Conservation (phyloP, 225 moss, liverwort and hornwort genomes). For the Asterella californica region DNA sequence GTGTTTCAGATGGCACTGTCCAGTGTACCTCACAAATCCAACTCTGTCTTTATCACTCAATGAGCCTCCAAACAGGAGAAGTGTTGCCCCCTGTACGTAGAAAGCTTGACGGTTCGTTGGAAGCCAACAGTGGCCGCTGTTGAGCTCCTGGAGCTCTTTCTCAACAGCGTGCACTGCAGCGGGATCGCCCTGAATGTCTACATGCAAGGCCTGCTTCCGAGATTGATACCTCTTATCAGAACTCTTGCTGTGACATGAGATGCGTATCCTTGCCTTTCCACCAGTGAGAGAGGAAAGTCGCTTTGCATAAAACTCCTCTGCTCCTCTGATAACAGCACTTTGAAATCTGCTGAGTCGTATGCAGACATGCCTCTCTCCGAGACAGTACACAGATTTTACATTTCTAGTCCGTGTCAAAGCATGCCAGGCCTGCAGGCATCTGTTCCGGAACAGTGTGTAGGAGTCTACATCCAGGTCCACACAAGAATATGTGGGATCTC, state of each 20-base stretch:
- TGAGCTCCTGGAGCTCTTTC: conserved; percentile 20
- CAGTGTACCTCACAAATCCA: conserved; percentile 23
- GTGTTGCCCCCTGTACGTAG: conserved; percentile 29
- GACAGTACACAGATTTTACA: conserved; percentile 20
- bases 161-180: conserved; percentile 14
- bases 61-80: conserved; percentile 32
- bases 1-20: conserved; percentile 28
- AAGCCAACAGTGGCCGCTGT: conserved; percentile 20
- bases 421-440: conserved; percentile 36
- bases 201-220: neutral
- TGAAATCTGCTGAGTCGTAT: conserved; percentile 30
- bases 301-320: conserved; percentile 25
- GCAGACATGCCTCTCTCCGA: conserved; percentile 19
- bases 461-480: conserved; percentile 11
- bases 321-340: conserved; percentile 23
- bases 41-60: conserved; percentile 26
- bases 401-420: conserved; percentile 22
- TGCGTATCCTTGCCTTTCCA: conserved; percentile 29
- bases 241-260: neutral
- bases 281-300: conserved; percentile 12
- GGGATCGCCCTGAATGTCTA: conserved; percentile 30
- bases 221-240: neutral
- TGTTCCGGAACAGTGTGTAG: conserved; percentile 19
- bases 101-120: neutral
- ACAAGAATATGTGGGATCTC: neutral